Evolutionary conservation across 1,139 yeast genomes (phyloP), one percentile per base, ranked within the genome.

Genomic region (Sugiyamaella pinicola): DNA sequence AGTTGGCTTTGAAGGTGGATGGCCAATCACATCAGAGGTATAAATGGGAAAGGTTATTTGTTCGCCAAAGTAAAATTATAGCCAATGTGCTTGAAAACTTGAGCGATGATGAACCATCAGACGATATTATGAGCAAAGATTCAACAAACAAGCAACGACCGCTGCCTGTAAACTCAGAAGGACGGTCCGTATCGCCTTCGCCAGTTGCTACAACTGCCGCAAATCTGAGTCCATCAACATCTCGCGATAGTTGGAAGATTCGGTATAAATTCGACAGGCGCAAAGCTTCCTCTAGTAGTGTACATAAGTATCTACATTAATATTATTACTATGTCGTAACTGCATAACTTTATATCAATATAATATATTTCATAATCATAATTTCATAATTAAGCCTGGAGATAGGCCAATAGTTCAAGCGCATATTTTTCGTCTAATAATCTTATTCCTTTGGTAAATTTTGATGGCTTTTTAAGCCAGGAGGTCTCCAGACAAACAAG

Each of bases 401-500:
- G n/a, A n/a, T n/a, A n/a, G n/a, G n/a, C n/a, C n/a, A n/a, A n/a
- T n/a, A n/a, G n/a, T n/a, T n/a, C n/a, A n/a, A n/a, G n/a, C n/a
- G n/a, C n/a, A n/a, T n/a, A n/a, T n/a, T n/a, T n/a, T n/a, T n/a
- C n/a, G n/a, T n/a, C n/a, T n/a, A n/a, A n/a, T n/a, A n/a, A n/a
- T n/a, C n/a, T n/a, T n/a, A n/a, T n/a, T n/a, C n/a, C n/a, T n/a
- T n/a, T n/a, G n/a, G n/a, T 21, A 18, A 24, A 12, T n/a, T 26
- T 15, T 26, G 17, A 12, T 31, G 8, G 21, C 22, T 8, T 10
- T 4, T 17, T 18, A 46, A 21, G n/a, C 38, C 47, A 12, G 52
- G 52, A 12, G 59, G 59, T 18, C 55, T 47, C 57, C 57, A 56
- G 15, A 52, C 17, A 49, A 56, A 56, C 15, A 56, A 28, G n/a